phyloP scores from a whole-genome alignment of 768 basidiomycete species.

The Russula virescens region DNA sequence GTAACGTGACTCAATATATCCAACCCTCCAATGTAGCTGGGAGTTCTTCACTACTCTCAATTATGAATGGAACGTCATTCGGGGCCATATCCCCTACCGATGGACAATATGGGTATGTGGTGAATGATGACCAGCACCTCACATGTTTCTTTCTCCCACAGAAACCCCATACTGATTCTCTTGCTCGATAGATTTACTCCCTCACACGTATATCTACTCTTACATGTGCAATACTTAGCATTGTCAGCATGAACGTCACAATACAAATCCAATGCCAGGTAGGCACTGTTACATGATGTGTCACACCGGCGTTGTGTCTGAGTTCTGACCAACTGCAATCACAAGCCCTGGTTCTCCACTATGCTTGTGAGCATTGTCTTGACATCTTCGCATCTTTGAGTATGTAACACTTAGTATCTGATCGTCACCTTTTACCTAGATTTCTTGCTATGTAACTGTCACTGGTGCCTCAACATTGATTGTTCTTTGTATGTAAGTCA shows the following conservation, averaged over 20 bases:
- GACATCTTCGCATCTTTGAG: too few species aligned
- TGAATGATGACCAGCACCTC: neutral
- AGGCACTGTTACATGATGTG: neutral
- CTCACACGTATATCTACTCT: neutral
- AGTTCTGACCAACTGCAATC: neutral
- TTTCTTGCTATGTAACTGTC: neutral
- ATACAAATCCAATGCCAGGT: constrained; percentile 13
- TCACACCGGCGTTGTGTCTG: neutral
- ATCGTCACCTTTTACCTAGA: neutral
- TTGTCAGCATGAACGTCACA: neutral
- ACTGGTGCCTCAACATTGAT: neutral
- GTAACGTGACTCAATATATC: neutral
- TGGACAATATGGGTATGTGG: constrained; percentile 13
- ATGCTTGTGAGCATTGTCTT: neutral
- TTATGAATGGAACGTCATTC: neutral
- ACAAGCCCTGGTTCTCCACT: neutral
- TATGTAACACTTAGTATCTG: too few species aligned
- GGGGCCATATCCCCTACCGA: neutral
- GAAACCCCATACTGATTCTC: neutral
- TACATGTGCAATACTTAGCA: neutral
- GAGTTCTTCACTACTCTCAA: neutral
- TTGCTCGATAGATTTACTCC: constrained; percentile 8
- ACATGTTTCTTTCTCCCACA: too few species aligned
- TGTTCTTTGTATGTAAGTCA: constrained; percentile 8
- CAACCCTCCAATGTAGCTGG: neutral